Conservation (phyloP, 2,329 filamentous ascomycete species). For the Fusarium hostae region DNA sequence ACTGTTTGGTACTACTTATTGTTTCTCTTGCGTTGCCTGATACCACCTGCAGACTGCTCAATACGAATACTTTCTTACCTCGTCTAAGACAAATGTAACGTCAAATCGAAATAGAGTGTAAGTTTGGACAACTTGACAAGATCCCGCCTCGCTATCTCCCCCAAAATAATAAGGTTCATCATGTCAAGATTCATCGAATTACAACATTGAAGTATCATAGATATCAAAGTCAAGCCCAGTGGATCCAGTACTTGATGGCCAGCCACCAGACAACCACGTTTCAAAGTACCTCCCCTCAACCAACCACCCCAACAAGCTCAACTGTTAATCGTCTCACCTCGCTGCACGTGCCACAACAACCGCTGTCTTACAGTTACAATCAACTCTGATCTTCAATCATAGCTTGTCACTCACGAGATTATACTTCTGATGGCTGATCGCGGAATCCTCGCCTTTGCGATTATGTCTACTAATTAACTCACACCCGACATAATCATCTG, state of each 20-base stretch:
- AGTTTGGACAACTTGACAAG: background rate
- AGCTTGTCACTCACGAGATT: conserved; percentile 28
- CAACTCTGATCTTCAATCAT: conserved; percentile 34
- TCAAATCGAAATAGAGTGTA: background rate
- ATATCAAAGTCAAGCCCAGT: conserved; percentile 24
- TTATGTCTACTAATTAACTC: conserved; percentile 30
- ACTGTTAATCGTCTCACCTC: conserved; percentile 38
- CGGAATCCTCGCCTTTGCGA: conserved; percentile 17
- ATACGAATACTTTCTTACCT: background rate
- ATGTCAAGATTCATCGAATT: background rate
- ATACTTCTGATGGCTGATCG: conserved; percentile 21
- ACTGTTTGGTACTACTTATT: background rate
- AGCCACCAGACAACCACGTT: conserved; percentile 16
- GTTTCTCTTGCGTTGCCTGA: conserved; percentile 1
- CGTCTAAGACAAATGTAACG: background rate
- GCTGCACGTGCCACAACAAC: conserved; percentile 43
- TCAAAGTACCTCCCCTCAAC: conserved; percentile 33
- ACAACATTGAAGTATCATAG: conserved; percentile 16
- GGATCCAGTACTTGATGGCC: conserved; percentile 29
- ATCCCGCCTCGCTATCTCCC: background rate
- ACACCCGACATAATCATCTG: background rate
- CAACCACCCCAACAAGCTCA: conserved; percentile 44
- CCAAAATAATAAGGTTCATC: background rate
- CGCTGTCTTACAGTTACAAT: conserved; percentile 26
- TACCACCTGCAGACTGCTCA: conserved; percentile 12